These are phyloP conservation scores for Aspergillus asperescens DNA, from an alignment of 495 filamentous ascomycete species.

Conservation along the genomic window DNA sequence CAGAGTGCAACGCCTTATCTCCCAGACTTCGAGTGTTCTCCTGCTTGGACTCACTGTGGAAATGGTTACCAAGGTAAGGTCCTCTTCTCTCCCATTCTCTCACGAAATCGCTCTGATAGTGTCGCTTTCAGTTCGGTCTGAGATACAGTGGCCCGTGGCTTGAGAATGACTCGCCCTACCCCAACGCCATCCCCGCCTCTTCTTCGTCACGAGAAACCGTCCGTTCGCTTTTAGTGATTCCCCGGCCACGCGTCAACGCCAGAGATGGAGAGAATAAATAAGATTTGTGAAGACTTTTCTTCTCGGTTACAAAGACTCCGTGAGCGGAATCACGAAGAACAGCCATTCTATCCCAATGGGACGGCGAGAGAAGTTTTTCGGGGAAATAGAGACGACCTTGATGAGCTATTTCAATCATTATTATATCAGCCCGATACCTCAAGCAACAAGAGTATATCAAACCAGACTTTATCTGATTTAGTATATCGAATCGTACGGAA, in stretches of 20 bases:
- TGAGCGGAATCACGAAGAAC: background rate
- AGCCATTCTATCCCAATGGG: conserved; percentile 5
- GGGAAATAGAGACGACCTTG: background rate
- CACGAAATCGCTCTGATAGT: no score
- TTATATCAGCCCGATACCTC: background rate
- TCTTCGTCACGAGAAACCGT: background rate
- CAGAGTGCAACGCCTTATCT: background rate
- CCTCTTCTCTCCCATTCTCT: no score
- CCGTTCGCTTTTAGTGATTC: background rate
- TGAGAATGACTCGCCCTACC: background rate
- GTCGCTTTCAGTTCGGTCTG: background rate
- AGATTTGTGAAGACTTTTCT: conserved; percentile 4
- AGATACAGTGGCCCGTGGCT: background rate
- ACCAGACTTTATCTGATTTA: background rate
- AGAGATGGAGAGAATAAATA: conserved; percentile 9
- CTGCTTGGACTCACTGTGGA: background rate
- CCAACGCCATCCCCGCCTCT: background rate
- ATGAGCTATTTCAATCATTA: background rate
- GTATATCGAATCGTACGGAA: background rate
- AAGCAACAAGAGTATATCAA: background rate
- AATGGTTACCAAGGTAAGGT: no score
- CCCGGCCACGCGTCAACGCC: background rate
- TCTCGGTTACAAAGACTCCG: background rate
- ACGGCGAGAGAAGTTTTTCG: conserved; percentile 8
- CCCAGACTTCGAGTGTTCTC: background rate